Conservation (phyloP, 2,329 filamentous ascomycete genomes). For the Fusarium austroafricanum region DNA sequence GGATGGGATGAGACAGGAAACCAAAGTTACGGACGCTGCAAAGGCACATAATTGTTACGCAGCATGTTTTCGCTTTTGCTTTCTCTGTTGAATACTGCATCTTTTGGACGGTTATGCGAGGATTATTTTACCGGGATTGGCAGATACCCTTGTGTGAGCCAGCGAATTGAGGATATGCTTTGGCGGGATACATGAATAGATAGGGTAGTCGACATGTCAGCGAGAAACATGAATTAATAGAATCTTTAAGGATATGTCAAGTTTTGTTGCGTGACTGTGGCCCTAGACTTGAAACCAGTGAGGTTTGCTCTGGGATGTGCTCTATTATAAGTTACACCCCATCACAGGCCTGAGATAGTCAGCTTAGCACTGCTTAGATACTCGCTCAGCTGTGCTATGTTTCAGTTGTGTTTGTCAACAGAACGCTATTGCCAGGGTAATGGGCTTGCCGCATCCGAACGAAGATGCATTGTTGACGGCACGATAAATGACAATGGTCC, state of each 20-base stretch:
- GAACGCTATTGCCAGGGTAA: neutral
- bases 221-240: constrained; percentile 36
- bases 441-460: too few relatives aligned
- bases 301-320: too few relatives aligned
- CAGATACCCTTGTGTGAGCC: constrained; percentile 37
- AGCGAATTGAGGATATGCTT: constrained; percentile 13
- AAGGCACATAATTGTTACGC: constrained; percentile 24
- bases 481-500: too few relatives aligned
- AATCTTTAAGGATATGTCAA: constrained; percentile 10
- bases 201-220: constrained; percentile 15
- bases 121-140: constrained; percentile 35
- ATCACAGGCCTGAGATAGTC: too few relatives aligned
- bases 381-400: too few relatives aligned
- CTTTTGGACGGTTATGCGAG: constrained; percentile 29
- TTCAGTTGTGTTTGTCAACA: neutral
- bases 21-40: constrained; percentile 22
- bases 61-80: constrained; percentile 24
- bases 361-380: too few relatives aligned
- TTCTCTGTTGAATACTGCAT: constrained; percentile 35
- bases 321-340: too few relatives aligned
- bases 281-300: too few relatives aligned
- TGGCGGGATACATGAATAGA: constrained; percentile 31
- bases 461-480: too few relatives aligned
- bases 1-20: constrained; percentile 33
- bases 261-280: neutral